These are phyloP conservation scores for Pneumocystis murina DNA, from an alignment of 1,139 yeast species.

Conservation along the genomic window DNA sequence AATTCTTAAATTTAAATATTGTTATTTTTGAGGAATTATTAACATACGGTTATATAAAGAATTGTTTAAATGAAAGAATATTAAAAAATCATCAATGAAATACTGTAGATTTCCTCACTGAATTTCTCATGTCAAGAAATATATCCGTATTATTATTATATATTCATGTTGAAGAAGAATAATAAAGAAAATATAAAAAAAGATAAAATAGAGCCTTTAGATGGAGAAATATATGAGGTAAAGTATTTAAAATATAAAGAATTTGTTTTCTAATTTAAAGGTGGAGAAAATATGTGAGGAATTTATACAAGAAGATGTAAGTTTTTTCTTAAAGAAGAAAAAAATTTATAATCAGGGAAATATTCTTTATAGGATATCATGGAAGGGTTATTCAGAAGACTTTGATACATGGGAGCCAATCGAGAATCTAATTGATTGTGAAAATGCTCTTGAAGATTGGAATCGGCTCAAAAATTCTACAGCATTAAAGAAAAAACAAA, in stretches of 20 bases:
- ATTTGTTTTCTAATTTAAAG: neutral
- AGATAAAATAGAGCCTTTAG: neutral
- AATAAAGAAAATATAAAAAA: neutral
- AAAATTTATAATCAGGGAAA: neutral
- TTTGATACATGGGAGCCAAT: neutral
- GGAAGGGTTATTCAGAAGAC: neutral
- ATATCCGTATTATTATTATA: neutral
- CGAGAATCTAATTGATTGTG: neutral
- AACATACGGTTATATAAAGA: no score
- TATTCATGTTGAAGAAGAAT: neutral
- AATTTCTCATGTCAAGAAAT: neutral
- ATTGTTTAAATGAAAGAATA: no score
- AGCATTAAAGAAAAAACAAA: neutral
- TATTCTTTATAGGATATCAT: conserved; percentile 1
- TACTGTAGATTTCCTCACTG: neutral
- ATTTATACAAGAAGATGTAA: neutral
- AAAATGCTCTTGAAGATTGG: neutral
- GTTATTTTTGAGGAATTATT: no score
- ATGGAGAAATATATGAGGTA: neutral
- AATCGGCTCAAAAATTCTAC: neutral
- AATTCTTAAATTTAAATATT: no score
- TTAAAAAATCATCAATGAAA: no score
- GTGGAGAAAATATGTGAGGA: neutral
- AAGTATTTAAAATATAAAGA: neutral
- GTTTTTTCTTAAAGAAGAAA: neutral